Evolutionary conservation across 1,284 basidiomycete species (phyloP), one percentile per base, ranked within the genome.

Genomic region (Apiotrichum porosum): DNA sequence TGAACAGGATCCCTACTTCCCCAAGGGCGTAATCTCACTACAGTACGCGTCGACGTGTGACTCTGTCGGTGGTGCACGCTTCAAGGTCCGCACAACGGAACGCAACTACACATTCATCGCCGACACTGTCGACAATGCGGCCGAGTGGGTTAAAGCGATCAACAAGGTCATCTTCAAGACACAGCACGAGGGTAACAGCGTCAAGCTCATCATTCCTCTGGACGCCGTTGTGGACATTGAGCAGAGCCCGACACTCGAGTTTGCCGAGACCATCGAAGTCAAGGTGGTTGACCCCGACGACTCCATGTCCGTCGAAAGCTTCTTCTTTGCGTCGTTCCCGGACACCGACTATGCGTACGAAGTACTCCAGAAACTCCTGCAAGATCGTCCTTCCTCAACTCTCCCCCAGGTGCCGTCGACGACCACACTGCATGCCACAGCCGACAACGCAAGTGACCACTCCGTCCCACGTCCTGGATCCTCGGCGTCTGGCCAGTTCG

Each of bases 181-280:
- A 6, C 93, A 97, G 76, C 95, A 97, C 65, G 86, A 86, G 77
- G 93, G 93, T 0, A 91, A 97, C 60, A 88, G 83, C 60, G 88
- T 97, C 56, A 93, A 94, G 79, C 86, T 97, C 66, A 87, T 90
- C 33, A 92, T 98, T 43, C 94, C 94, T 0, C 88, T 97, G 57
- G 85, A 88, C 17, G 82, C 83, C 1, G 83, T 98, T 52, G 74
- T 91, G 36, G 90, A 94, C 57, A 84, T 97, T 23, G 91, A 95
- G 52, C 83, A 82, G 61, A 88, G 88, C 3, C 79, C 82, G 1
- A 87, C 86, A 1, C 83, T 95, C 77, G 91, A 94, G 67, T 94
- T 95, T 68, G 90, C 88, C 54, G 89, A 94, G 68, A 93, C 89
- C 0, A 85, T 97, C 44, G 89, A 94, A 73, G 80, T 65, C 61